A percentile compares a stretch with the other conserved stretches of the same genome.
Evolutionary conservation across 352 stramenopile genomes (phyloP).

Genomic region (Hyaloperonospora brassicae): DNA sequence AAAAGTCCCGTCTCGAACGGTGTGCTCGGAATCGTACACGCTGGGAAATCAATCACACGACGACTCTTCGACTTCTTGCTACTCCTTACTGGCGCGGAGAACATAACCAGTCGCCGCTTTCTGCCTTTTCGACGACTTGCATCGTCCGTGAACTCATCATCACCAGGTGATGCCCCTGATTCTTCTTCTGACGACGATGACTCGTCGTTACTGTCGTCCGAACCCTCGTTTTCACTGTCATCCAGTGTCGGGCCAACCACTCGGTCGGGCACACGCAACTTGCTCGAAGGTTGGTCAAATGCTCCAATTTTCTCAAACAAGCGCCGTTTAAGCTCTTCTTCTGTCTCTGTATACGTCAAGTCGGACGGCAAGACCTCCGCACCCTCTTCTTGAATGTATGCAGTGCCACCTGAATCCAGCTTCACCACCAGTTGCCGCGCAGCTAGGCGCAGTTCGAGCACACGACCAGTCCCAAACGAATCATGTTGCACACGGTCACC

Average conservation of each 20-base stretch:
- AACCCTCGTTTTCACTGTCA: slow-evolving; percentile 31
- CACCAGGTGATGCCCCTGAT: slow-evolving; percentile 17
- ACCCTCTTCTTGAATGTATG: slow-evolving; percentile 51
- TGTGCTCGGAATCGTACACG: slow-evolving; percentile 49
- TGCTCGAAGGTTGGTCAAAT: slow-evolving; percentile 45
- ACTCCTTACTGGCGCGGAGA: slow-evolving; percentile 13
- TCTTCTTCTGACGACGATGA: slow-evolving; percentile 26
- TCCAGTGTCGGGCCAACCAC: slow-evolving; percentile 10
- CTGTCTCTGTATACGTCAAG: slow-evolving; percentile 41
- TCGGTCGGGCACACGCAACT: slow-evolving; percentile 29
- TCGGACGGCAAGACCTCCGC: slow-evolving; percentile 48
- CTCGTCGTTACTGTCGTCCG: slow-evolving; percentile 26
- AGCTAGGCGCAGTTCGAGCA: slow-evolving; percentile 34
- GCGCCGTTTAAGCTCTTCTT: slow-evolving; percentile 47
- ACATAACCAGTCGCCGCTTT: slow-evolving; percentile 58
- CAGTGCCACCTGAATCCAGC: slow-evolving; percentile 33
- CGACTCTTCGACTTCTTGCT: slow-evolving; percentile 45
- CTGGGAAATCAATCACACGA: slow-evolving; percentile 62
- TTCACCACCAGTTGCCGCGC: slow-evolving; percentile 38
- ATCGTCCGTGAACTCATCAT: slow-evolving; percentile 9
- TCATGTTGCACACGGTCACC: slow-evolving; percentile 44
- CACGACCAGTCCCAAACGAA: slow-evolving; percentile 36
- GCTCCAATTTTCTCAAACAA: slow-evolving; percentile 69
- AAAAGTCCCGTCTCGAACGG: slow-evolving; percentile 59
- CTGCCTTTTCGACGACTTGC: slow-evolving; percentile 29